Conservation (phyloP, 768 basidiomycete species). For the Mycena metata region DNA sequence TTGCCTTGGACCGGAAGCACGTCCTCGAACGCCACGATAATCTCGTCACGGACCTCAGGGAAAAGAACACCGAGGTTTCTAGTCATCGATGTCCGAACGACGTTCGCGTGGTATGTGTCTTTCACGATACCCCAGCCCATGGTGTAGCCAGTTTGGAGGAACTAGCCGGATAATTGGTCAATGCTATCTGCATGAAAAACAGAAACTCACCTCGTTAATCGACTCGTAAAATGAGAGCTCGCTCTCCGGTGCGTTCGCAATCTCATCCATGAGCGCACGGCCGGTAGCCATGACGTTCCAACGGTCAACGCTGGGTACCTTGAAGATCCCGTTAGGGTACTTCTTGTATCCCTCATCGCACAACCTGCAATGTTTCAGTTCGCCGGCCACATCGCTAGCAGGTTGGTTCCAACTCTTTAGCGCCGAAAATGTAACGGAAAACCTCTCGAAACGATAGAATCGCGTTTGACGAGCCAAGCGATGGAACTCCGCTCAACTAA, state of each 20-base stretch:
- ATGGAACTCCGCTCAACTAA: slow-evolving; percentile 38
- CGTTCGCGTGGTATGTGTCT: slow-evolving; percentile 53
- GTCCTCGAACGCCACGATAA: slow-evolving; percentile 56
- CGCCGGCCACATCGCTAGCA: neutral
- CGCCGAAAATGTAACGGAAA: slow-evolving; percentile 32
- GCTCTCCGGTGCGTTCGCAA: slow-evolving; percentile 49
- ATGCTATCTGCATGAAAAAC: neutral
- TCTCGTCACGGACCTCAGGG: slow-evolving; percentile 60
- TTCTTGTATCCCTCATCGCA: slow-evolving; percentile 42
- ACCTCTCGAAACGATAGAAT: slow-evolving; percentile 42
- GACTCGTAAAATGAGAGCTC: slow-evolving; percentile 46
- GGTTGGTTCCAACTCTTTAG: slow-evolving; percentile 26
- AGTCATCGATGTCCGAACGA: slow-evolving; percentile 53
- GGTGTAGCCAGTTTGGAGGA: slow-evolving; percentile 51
- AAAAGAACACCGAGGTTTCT: slow-evolving; percentile 51
- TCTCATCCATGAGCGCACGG: slow-evolving; percentile 44
- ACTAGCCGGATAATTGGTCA: slow-evolving; percentile 29
- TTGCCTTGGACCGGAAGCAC: slow-evolving; percentile 48
- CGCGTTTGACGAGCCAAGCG: slow-evolving; percentile 43
- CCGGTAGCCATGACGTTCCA: slow-evolving; percentile 25
- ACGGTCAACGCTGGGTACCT: slow-evolving; percentile 28
- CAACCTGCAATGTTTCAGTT: neutral
- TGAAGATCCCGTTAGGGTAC: slow-evolving; percentile 37
- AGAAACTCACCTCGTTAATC: slow-evolving; percentile 43
- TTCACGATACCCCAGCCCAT: slow-evolving; percentile 47